Conservation (phyloP, 1,139 yeast species). For the Kodamaea anthophila region DNA sequence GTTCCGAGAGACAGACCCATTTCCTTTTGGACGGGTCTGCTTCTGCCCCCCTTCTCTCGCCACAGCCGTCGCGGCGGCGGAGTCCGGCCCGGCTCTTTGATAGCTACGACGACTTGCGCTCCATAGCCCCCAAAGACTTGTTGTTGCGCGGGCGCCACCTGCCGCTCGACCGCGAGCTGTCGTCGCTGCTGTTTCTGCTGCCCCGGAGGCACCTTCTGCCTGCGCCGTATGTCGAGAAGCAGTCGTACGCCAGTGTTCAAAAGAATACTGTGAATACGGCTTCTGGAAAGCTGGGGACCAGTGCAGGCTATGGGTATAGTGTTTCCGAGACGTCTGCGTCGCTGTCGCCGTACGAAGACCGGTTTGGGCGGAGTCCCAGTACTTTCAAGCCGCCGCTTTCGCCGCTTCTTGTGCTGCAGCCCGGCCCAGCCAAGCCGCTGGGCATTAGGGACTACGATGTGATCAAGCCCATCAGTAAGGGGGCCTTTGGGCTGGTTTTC, state of each 20-base stretch:
- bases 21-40: neutral
- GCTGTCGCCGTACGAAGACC: neutral
- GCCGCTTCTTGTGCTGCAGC: constrained; percentile 67
- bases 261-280: constrained; percentile 23
- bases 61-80: constrained; percentile 27
- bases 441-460: constrained; percentile 80
- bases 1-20: neutral
- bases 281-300: neutral
- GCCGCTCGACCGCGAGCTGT: constrained; percentile 1
- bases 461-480: constrained; percentile 88
- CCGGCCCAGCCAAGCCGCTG: constrained; percentile 47
- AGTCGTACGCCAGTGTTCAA: constrained; percentile 52
- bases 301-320: too few species aligned
- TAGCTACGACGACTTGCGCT: constrained; percentile 23
- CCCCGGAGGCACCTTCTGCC: constrained; percentile 56
- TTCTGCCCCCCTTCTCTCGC: constrained; percentile 17
- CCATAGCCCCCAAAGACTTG: constrained; percentile 39
- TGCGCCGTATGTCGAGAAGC: constrained; percentile 39
- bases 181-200: constrained; percentile 35
- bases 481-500: constrained; percentile 96
- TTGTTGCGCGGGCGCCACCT: constrained; percentile 18
- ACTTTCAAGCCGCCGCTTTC: constrained; percentile 61
- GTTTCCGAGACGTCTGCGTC: too few species aligned
- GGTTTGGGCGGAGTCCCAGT: constrained; percentile 8
- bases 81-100: constrained; percentile 32